Percentiles rank a stretch among this genome's conserved stretches.
Conservation (phyloP, 495 filamentous ascomycete species). For the Xylaria telfairii region DNA sequence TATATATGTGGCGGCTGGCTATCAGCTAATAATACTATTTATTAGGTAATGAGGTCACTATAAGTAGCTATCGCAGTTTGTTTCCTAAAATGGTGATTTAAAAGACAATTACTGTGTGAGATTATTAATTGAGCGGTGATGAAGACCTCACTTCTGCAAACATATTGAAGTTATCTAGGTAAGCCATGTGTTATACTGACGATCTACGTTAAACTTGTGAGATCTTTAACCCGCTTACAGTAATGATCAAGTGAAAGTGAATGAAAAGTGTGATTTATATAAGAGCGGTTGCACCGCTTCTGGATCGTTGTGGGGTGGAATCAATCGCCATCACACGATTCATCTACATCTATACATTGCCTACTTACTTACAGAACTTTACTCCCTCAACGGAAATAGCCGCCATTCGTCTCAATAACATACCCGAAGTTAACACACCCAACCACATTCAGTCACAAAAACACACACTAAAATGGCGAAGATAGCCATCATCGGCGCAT, state of each 20-base stretch:
- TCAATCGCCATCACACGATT: neutral
- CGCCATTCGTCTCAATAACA: neutral
- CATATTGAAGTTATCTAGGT: neutral
- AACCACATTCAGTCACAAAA: neutral
- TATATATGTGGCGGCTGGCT: too few species aligned
- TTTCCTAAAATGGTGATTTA: constrained; percentile 13
- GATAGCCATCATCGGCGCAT: constrained; percentile 48
- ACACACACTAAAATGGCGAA: constrained; percentile 27
- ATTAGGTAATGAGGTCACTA: too few species aligned
- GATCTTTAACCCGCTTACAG: neutral
- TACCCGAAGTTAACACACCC: neutral
- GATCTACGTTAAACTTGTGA: neutral
- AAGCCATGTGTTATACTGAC: too few species aligned
- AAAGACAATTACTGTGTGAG: neutral
- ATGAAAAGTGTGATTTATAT: neutral
- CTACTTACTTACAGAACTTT: neutral
- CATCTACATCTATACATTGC: neutral
- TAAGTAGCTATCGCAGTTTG: constrained; percentile 19
- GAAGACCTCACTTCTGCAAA: neutral
- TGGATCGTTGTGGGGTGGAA: neutral
- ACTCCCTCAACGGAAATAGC: neutral
- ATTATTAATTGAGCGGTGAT: constrained; percentile 9
- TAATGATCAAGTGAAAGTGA: neutral
- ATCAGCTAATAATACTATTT: too few species aligned
- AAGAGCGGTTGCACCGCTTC: neutral